A percentile compares a stretch with the other conserved stretches of the same genome.
Conservation (phyloP, 2,329 filamentous ascomycete genomes). For the Ophiostoma himal-ulmi region DNA sequence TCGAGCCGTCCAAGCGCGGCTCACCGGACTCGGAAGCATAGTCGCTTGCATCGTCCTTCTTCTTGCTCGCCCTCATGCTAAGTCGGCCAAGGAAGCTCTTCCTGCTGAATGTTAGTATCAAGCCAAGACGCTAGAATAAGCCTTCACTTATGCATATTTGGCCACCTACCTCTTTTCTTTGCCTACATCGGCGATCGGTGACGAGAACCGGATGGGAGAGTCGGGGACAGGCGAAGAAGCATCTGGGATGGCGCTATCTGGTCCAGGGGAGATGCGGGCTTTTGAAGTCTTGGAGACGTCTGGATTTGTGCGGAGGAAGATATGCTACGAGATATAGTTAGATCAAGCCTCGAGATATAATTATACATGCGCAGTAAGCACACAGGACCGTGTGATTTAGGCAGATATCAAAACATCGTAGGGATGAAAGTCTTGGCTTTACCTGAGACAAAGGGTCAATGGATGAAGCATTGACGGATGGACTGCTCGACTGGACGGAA, state of each 20-base stretch:
- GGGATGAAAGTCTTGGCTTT: not conserved
- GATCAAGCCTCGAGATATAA: constrained; percentile 1
- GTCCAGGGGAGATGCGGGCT: constrained; percentile 42
- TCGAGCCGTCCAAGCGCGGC: constrained; percentile 67
- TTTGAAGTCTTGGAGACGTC: constrained; percentile 52
- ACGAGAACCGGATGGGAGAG: constrained; percentile 34
- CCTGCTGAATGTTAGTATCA: constrained; percentile 35
- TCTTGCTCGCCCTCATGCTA: constrained; percentile 70
- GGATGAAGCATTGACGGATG: constrained; percentile 23
- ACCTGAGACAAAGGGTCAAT: constrained; percentile 34
- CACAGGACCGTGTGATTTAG: not conserved
- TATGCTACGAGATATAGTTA: constrained; percentile 41
- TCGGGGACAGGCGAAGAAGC: constrained; percentile 33
- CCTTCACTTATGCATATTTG: not conserved
- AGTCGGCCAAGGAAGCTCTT: constrained; percentile 80
- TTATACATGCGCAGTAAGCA: not conserved
- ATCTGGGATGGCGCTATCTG: constrained; percentile 44
- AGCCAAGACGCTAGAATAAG: no score
- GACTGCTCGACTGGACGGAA: constrained; percentile 20
- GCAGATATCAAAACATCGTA: not conserved
- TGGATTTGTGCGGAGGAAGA: constrained; percentile 62
- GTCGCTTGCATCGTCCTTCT: constrained; percentile 53
- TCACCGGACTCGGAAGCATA: constrained; percentile 65
- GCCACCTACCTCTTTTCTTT: constrained; percentile 62
- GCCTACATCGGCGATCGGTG: constrained; percentile 35